Conservation (phyloP, 345 rosid genomes). For the Theobroma cacao region DNA sequence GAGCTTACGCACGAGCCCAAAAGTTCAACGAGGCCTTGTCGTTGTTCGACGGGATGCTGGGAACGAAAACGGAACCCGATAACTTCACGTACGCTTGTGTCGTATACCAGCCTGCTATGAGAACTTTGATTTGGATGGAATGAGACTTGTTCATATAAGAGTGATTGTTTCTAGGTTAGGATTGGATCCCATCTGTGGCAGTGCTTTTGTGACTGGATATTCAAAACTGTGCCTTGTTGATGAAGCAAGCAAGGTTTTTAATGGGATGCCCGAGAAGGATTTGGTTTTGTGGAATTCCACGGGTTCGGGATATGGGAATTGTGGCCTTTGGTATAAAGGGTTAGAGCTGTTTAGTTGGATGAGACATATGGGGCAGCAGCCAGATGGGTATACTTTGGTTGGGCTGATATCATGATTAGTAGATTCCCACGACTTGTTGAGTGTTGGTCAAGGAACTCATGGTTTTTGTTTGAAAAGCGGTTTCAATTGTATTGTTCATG, state of each 20-base stretch:
- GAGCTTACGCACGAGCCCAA: slow-evolving; percentile 58
- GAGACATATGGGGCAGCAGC: slow-evolving; percentile 40
- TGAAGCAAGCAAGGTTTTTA: slow-evolving; percentile 60
- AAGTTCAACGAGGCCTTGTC: slow-evolving; percentile 30
- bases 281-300: slow-evolving; percentile 76
- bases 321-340: slow-evolving; percentile 51
- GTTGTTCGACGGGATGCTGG: slow-evolving; percentile 49
- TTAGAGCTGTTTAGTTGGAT: slow-evolving; percentile 50
- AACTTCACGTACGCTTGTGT: slow-evolving; percentile 74
- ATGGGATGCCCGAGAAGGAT: slow-evolving; percentile 52
- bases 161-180: slow-evolving; percentile 55
- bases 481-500: slow-evolving; percentile 50
- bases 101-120: slow-evolving; percentile 60
- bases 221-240: slow-evolving; percentile 47
- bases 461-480: slow-evolving; percentile 65
- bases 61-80: slow-evolving; percentile 52
- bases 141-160: slow-evolving; percentile 59
- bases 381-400: slow-evolving; percentile 74
- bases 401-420: slow-evolving; percentile 53
- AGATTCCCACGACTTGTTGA: slow-evolving; percentile 37
- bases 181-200: slow-evolving; percentile 49
- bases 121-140: slow-evolving; percentile 32
- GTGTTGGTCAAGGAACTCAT: slow-evolving; percentile 59
- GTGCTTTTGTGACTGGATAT: slow-evolving; percentile 68
- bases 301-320: slow-evolving; percentile 59